Evolutionary conservation across 2,329 filamentous ascomycete species (phyloP), one percentile per base, ranked within the genome.

Genomic region (Lojkania enalia): DNA sequence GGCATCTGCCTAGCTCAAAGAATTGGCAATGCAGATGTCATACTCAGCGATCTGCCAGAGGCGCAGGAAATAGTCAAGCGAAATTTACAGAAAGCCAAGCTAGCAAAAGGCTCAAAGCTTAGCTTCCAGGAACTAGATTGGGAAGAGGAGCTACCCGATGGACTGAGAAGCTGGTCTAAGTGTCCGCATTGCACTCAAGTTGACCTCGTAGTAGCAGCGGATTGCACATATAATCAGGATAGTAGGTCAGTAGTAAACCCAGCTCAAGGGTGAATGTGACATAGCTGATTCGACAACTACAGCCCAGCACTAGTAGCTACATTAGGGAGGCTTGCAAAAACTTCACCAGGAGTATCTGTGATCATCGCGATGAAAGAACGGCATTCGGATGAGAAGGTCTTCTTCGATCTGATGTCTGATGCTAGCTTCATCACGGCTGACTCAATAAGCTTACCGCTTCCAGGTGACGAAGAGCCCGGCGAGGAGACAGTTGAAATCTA

Each of bases 191-290:
- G 35, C 9, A 14, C 27, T 1, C 32, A 40, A 21, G 75, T 81
- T 56, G 80, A 86, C 61, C 58, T 88, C 23, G 74, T 88, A 16
- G 62, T 87, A 3, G 78, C 87, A 1, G 83, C 84, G 2, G 86
- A 89, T 63, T 88, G 86, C 67, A 88, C 85, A 1, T 89, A 89
- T 69, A 88, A 88, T 62, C 73, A 79, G 13, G 84, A 86, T 56
- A 85, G 81, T 58, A 66, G 63, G 64, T 67, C 45, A 23, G 55
- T 15, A 2, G 14, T 4, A 2, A 11, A 30, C 20, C 11, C 13
- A n/a, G n/a, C 19, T 18, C 3, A 32, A n/a, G 3, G n/a, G 19
- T 39, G 13, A 13, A 31, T 4, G 9, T 5, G 18, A 27, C n/a
- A 11, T 20, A 9, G 11, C 37, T 36, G 23, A 42, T 9, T 33